Conservation (phyloP, 2,329 filamentous ascomycete species). For the Epichloe festucae region DNA sequence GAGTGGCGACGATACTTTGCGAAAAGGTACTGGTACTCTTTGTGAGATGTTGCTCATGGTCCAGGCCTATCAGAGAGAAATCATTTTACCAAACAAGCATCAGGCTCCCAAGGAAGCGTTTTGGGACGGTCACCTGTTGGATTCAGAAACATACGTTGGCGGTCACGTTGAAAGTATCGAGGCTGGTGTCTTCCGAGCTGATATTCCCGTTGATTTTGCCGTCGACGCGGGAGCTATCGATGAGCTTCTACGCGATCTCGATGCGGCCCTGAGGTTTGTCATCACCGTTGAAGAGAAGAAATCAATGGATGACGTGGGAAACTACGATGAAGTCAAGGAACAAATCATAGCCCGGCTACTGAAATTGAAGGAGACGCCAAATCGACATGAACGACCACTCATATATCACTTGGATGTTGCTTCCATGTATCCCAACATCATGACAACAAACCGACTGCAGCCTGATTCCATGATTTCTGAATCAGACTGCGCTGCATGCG, state of each 20-base stretch:
- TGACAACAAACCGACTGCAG: slow-evolving; percentile 96
- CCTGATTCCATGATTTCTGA: slow-evolving; percentile 99
- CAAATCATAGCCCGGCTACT: slow-evolving; percentile 64
- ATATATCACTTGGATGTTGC: slow-evolving; percentile 98
- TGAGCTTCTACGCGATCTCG: slow-evolving; percentile 73
- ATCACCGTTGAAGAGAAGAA: slow-evolving; percentile 77
- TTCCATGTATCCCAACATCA: slow-evolving; percentile 99
- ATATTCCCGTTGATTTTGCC: slow-evolving; percentile 88
- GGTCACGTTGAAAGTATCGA: slow-evolving; percentile 99
- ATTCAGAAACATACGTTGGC: slow-evolving; percentile 96
- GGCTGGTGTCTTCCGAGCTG: slow-evolving; percentile 87
- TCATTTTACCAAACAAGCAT: slow-evolving; percentile 93
- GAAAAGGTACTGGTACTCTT: slow-evolving; percentile 95
- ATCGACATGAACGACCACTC: slow-evolving; percentile 70
- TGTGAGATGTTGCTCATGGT: slow-evolving; percentile 99
- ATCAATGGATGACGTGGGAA: slow-evolving; percentile 62
- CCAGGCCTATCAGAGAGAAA: slow-evolving; percentile 83
- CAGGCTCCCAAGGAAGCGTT: slow-evolving; percentile 82
- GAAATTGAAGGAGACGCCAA: slow-evolving; percentile 67
- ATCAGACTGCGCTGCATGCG: slow-evolving; percentile 90
- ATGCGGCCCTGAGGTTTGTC: slow-evolving; percentile 79
- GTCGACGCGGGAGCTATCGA: slow-evolving; percentile 84
- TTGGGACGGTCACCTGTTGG: slow-evolving; percentile 90
- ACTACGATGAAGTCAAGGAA: slow-evolving; percentile 72
- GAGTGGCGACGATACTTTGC: slow-evolving; percentile 79